Evolutionary conservation across 2,329 filamentous ascomycete genomes (phyloP), one percentile per base, ranked within the genome.

Genomic region (Gliomastix tumulicola): DNA sequence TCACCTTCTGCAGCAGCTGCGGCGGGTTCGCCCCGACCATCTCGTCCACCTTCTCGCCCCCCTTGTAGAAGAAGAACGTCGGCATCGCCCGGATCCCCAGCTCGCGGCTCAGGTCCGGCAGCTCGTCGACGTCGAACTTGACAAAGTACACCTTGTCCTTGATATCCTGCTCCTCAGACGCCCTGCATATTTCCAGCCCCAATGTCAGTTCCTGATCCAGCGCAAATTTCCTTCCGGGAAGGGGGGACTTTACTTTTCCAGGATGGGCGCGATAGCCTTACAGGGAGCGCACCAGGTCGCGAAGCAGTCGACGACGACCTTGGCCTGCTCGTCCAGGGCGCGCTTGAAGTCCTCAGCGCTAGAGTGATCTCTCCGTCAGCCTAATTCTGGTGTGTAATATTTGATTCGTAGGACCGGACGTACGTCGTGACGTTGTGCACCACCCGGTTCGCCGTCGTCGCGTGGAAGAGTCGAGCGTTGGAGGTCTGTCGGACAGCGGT

Each of bases 201-300:
- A 15, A 41, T 7, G n/a, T 13, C 30, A 32, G 2, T 12, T 31
- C 30, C 30, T 9, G 16, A 31, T 9, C 30, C 11, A 15, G 16
- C 12, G 30, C 9, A 8, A 32, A 15, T 12, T 8, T 18, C 8
- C 9, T 22, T 32, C 20, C 17, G 25, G 23, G 12, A 22, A 17
- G 21, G 18, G 18, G 21, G 20, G 22, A 31, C 16, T 13, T 39
- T 48, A 57, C 49, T 50, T 47, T 35, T 47, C 46, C 40, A 95
- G 68, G 44, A 79, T 63, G 41, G 89, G 90, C 15, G 88, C 78
- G 53, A 96, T 92, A 51, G 81, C 74, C 72, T 89, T 95, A 83
- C 90, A 97, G 42, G 90, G 90, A 42, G 88, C 88, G 70, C 90
- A 97, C 89, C 89, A 96, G 44, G 70, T 79, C 39, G 89, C 89